Conservation (phyloP, 768 basidiomycete species). For the Suillus sp. region DNA sequence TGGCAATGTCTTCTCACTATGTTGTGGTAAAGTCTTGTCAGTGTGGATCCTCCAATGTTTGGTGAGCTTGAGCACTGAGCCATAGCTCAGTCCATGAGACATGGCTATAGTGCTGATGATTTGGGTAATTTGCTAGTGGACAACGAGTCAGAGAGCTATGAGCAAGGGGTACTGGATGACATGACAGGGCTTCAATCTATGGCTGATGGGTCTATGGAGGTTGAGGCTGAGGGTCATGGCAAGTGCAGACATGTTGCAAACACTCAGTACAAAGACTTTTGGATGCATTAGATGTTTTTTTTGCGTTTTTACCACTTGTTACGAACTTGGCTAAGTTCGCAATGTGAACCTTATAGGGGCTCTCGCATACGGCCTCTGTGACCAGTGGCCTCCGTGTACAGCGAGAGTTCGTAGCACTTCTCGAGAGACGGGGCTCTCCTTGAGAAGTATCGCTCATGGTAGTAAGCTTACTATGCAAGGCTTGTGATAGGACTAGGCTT, state of each 20-base stretch:
- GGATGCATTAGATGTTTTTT: neutral
- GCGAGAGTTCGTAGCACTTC: no score
- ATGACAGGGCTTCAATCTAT: neutral
- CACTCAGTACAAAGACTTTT: constrained; percentile 4
- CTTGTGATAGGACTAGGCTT: no score
- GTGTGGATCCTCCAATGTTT: neutral
- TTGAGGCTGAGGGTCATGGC: neutral
- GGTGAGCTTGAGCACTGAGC: no score
- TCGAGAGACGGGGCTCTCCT: no score
- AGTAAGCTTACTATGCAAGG: no score
- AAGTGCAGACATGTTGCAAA: neutral
- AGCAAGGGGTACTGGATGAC: neutral
- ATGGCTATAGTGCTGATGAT: neutral
- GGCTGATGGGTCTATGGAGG: neutral
- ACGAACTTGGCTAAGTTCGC: no score
- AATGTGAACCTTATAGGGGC: no score
- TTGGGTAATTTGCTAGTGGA: neutral
- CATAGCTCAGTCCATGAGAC: no score
- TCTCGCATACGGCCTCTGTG: no score
- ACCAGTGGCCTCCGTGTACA: no score
- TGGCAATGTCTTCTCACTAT: neutral
- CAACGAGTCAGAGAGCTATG: neutral
- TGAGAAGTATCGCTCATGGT: no score
- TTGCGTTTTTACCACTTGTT: neutral
- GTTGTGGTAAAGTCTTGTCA: neutral